Conservation (phyloP, 257 asterid species). For the Penstemon davidsonii region DNA sequence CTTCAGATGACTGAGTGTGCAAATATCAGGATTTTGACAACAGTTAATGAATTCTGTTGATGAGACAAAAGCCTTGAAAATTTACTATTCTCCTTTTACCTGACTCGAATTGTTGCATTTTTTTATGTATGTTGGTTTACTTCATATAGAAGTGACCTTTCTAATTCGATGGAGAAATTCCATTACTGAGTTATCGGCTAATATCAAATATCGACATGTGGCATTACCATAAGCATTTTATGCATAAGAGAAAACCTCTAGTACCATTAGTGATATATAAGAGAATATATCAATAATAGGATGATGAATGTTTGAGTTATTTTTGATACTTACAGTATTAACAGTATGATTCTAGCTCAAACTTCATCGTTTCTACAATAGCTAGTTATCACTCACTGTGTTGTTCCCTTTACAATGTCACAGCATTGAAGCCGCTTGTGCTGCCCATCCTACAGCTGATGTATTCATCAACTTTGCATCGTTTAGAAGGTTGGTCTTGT, state of each 20-base stretch:
- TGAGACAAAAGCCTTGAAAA: background rate
- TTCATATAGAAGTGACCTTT: too few species aligned
- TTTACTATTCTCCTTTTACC: too few species aligned
- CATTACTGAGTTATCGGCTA: background rate
- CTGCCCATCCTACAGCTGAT: slow-evolving; percentile 97
- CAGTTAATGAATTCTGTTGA: background rate
- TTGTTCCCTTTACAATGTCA: background rate
- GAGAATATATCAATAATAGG: background rate
- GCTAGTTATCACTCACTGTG: slow-evolving; percentile 7
- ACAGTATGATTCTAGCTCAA: slow-evolving; percentile 9
- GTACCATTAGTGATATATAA: background rate
- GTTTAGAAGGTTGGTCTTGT: slow-evolving; percentile 75
- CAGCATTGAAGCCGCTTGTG: slow-evolving; percentile 94
- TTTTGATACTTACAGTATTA: too few species aligned
- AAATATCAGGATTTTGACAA: background rate
- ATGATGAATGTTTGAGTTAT: background rate
- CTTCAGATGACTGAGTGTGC: background rate
- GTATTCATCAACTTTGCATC: slow-evolving; percentile 99
- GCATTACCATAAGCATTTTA: background rate
- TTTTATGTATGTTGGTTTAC: too few species aligned
- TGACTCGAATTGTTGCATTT: too few species aligned
- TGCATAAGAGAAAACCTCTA: background rate
- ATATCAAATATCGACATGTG: slow-evolving; percentile 11
- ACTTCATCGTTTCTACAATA: background rate
- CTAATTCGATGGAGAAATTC: too few species aligned